Conservation (phyloP, 768 basidiomycete species). For the Termitomyces sp. region DNA sequence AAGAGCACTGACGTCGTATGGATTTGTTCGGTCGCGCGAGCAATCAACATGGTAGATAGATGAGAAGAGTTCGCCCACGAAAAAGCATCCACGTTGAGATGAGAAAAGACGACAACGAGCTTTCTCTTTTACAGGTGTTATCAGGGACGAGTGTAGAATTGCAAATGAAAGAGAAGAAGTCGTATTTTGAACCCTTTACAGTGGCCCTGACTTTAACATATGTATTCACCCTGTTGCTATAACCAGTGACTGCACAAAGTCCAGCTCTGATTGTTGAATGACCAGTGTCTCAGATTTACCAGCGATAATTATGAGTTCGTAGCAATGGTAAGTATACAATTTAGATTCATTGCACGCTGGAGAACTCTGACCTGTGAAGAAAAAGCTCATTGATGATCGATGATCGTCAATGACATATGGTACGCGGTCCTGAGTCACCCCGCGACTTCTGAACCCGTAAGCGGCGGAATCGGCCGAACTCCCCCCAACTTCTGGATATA, state of each 20-base stretch:
- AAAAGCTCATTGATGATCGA: background rate
- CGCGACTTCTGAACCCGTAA: no score
- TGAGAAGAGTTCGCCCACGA: background rate
- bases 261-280: background rate
- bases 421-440: no score
- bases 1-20: conserved; percentile 9
- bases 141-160: background rate
- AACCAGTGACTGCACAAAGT: background rate
- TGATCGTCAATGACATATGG: background rate
- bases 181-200: background rate
- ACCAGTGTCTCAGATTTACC: background rate
- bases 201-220: background rate
- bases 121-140: background rate
- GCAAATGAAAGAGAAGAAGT: background rate
- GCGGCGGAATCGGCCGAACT: no score
- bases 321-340: background rate
- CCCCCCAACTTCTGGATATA: no score
- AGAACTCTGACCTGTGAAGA: background rate
- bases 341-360: background rate
- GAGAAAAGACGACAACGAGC: background rate
- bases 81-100: background rate
- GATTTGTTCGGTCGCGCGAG: conserved; percentile 5
- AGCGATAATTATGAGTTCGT: background rate
- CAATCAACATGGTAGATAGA: conserved; percentile 1
- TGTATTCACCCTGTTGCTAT: background rate